phyloP scores from a whole-genome alignment of 164 flowering plant genomes.

The Nymphaea colorata region DNA sequence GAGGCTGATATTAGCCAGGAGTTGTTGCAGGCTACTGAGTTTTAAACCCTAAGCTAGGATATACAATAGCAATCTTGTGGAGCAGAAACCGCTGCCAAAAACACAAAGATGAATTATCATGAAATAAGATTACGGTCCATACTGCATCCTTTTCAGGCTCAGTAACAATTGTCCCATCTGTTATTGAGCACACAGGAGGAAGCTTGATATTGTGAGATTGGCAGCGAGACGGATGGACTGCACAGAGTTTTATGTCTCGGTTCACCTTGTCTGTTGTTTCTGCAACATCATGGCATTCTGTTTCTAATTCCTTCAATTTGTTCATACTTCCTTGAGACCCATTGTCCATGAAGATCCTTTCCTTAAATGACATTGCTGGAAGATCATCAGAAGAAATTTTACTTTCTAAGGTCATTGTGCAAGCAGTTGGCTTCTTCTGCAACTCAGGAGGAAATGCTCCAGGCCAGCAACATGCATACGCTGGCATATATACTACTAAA shows the following conservation, averaged over 20 bases:
- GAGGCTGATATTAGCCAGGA: background rate
- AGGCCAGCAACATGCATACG: conserved; percentile 26
- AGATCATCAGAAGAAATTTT: conserved; percentile 11
- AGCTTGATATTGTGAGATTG: conserved; percentile 29
- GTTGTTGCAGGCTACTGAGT: background rate
- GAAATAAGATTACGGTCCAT: conserved; percentile 8
- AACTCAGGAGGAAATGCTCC: conserved; percentile 3
- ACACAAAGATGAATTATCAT: background rate
- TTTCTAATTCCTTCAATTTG: conserved; percentile 7
- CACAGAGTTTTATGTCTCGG: conserved; percentile 10
- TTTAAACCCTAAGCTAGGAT: no score
- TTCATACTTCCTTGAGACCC: conserved; percentile 8
- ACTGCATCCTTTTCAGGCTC: conserved; percentile 18
- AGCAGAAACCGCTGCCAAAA: background rate
- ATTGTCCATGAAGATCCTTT: conserved; percentile 14
- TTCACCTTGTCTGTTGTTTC: conserved; percentile 18
- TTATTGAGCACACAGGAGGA: conserved; percentile 10
- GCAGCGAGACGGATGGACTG: conserved; percentile 7
- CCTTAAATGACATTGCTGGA: conserved; percentile 12
- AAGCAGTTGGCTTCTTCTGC: conserved; percentile 5
- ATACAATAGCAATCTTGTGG: background rate
- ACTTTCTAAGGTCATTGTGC: conserved; percentile 14
- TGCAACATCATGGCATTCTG: background rate
- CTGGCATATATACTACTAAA: conserved; percentile 64
- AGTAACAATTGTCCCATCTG: conserved; percentile 19